Percentiles rank a stretch among this genome's conserved stretches.
phyloP scores from a whole-genome alignment of 768 basidiomycete species.

The Galerina sulciceps region DNA sequence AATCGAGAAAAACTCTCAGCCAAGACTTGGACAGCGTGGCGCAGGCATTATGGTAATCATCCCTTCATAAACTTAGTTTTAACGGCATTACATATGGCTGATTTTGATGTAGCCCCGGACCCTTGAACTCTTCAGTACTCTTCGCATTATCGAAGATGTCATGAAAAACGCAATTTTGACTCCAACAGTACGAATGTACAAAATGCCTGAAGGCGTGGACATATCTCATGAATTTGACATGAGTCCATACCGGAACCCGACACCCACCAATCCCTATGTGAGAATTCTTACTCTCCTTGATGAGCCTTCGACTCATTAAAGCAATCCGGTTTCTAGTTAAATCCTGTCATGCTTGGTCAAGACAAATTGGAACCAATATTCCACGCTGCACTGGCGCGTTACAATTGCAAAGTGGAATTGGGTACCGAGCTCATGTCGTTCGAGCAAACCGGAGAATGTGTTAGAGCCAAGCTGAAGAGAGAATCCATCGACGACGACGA shows the following conservation, averaged over 20 bases:
- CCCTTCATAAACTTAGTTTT: not conserved
- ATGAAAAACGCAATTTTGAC: conserved; percentile 24
- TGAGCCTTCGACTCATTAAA: too few species aligned
- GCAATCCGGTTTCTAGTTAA: not conserved
- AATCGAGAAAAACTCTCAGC: conserved; percentile 46
- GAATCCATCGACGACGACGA: conserved; percentile 15
- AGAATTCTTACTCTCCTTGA: conserved; percentile 2
- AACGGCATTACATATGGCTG: not conserved
- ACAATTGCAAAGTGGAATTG: conserved; percentile 41
- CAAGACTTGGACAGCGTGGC: conserved; percentile 40
- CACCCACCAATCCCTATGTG: conserved; percentile 36
- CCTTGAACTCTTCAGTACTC: conserved; percentile 43
- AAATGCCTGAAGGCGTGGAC: conserved; percentile 31
- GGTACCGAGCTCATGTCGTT: conserved; percentile 49
- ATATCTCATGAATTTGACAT: conserved; percentile 30
- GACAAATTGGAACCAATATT: conserved; percentile 37
- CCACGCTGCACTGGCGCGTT: conserved; percentile 32
- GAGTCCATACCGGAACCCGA: conserved; percentile 26
- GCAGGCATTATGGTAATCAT: conserved; percentile 36
- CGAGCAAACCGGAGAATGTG: conserved; percentile 36
- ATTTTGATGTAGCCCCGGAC: conserved; percentile 39
- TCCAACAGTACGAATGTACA: conserved; percentile 33
- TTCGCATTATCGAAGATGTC: conserved; percentile 39
- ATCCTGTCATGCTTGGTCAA: conserved; percentile 29
- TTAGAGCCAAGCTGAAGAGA: conserved; percentile 40